phyloP scores from a whole-genome alignment of 177 flowering plant species.

The Vitis hybrid region DNA sequence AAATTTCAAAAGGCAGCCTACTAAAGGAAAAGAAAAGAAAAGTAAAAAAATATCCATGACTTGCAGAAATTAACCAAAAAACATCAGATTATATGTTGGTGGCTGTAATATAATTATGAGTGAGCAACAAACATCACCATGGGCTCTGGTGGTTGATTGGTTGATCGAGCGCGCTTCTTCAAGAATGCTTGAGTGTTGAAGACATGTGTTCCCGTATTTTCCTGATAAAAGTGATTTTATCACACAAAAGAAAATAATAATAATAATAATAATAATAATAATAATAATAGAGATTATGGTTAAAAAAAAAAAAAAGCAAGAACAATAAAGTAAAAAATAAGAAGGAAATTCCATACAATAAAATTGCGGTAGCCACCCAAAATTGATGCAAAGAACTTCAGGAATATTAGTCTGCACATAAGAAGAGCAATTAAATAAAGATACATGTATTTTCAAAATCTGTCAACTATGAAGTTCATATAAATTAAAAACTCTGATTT shows the following conservation, averaged over 20 bases:
- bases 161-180: constrained; percentile 88
- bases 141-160: constrained; percentile 83
- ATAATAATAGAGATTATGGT: constrained; percentile 1
- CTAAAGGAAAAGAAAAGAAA: neutral
- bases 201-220: constrained; percentile 65
- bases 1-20: neutral
- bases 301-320: too few relatives aligned
- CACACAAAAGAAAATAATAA: too few relatives aligned
- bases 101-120: constrained; percentile 1
- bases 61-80: neutral
- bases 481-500: too few relatives aligned
- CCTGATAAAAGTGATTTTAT: constrained; percentile 42
- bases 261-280: neutral
- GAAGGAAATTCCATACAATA: constrained; percentile 49
- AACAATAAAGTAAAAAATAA: neutral
- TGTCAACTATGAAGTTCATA: neutral
- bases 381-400: constrained; percentile 87
- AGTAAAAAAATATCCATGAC: neutral
- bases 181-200: constrained; percentile 93
- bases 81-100: neutral
- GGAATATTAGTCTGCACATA: constrained; percentile 81
- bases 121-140: constrained; percentile 55
- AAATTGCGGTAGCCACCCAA: constrained; percentile 98
- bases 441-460: neutral
- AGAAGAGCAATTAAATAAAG: neutral